Conservation (phyloP, 202 grass and related monocot genomes). For the Tripidium arundinaceum region DNA sequence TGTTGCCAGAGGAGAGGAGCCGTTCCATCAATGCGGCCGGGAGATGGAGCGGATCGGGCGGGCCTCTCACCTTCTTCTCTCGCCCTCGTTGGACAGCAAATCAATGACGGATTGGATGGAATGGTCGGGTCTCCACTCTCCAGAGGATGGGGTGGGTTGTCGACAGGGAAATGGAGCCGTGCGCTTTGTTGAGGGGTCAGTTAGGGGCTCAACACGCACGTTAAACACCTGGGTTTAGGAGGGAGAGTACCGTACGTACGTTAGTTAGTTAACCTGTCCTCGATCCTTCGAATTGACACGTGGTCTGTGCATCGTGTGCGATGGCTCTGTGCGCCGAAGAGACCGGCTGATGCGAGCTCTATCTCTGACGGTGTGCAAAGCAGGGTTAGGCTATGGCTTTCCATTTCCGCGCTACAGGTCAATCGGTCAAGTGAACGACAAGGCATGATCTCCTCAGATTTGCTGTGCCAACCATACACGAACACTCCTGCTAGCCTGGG, state of each 20-base stretch:
- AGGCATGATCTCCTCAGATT: neutral
- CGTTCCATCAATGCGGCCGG: neutral
- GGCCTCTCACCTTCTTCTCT: neutral
- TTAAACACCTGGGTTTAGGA: slow-evolving; percentile 9
- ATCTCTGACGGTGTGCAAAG: neutral
- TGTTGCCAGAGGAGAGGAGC: too few relatives aligned
- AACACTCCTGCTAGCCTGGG: neutral
- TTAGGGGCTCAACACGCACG: neutral
- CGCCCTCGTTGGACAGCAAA: too few relatives aligned
- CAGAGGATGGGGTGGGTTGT: neutral
- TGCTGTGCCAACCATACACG: slow-evolving; percentile 11
- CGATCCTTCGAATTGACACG: too few relatives aligned
- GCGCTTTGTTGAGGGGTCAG: neutral
- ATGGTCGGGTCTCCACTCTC: too few relatives aligned
- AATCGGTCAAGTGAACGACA: neutral
- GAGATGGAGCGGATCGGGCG: neutral
- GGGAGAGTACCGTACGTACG: neutral
- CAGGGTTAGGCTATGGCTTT: neutral
- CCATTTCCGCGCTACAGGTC: neutral
- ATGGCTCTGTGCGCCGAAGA: neutral
- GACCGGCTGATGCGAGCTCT: neutral
- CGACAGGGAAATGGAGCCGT: slow-evolving; percentile 5
- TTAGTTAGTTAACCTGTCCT: neutral
- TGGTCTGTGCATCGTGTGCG: neutral
- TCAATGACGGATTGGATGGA: neutral